Percentiles rank a stretch among this genome's conserved stretches.
Evolutionary conservation across 768 basidiomycete genomes (phyloP).

Genomic region (Pilatotrama ljubarskyi): DNA sequence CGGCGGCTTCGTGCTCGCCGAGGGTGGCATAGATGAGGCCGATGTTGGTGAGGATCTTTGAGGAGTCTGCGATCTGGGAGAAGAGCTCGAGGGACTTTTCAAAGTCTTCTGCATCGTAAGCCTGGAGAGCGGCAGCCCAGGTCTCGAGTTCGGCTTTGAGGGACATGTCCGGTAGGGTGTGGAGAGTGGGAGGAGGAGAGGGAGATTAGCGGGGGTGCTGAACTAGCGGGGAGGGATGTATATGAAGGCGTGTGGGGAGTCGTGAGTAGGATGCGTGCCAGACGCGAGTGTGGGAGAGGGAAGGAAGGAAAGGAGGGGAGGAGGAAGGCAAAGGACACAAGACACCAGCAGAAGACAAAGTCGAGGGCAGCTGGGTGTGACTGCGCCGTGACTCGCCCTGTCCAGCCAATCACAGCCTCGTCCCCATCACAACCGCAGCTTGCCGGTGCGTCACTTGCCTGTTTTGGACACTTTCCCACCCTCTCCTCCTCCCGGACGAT

Average conservation of each 20-base stretch:
- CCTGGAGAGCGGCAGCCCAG: conserved; percentile 85
- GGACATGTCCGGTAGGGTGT: conserved; percentile 32
- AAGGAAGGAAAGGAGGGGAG: too few species aligned
- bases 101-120: conserved; percentile 86
- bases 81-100: conserved; percentile 75
- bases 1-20: conserved; percentile 83
- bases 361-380: background rate
- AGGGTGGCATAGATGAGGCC: conserved; percentile 92
- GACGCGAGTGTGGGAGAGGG: background rate
- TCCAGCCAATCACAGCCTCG: background rate
- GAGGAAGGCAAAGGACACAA: background rate
- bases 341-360: background rate
- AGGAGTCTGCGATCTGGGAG: conserved; percentile 79
- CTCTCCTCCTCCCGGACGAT: background rate
- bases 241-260: background rate
- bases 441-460: background rate
- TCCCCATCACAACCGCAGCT: background rate
- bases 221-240: background rate
- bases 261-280: conserved; percentile 1
- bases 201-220: background rate
- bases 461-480: background rate
- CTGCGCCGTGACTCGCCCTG: background rate
- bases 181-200: background rate
- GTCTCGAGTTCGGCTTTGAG: conserved; percentile 68
- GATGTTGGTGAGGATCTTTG: conserved; percentile 91